These are phyloP conservation scores for Phytophthora hybrid DNA, from an alignment of 352 stramenopile genomes.

Conservation along the genomic window DNA sequence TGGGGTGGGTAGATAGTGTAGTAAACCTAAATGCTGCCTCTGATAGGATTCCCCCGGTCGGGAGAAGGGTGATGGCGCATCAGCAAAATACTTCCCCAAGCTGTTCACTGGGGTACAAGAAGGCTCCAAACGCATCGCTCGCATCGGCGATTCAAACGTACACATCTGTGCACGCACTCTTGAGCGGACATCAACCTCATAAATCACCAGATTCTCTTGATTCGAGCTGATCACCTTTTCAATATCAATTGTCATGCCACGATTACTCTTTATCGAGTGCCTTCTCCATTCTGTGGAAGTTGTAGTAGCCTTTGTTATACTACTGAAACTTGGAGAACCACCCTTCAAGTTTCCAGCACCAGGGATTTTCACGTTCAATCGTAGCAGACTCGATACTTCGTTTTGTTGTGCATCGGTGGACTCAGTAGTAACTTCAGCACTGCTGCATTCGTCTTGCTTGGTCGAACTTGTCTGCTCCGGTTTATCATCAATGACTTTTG, in stretches of 20 bases:
- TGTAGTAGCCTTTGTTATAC: background rate
- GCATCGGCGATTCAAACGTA: conserved; percentile 41
- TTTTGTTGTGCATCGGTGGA: background rate
- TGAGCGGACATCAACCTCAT: conserved; percentile 33
- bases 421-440: conserved; percentile 1
- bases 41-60: conserved; percentile 3
- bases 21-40: conserved; percentile 3
- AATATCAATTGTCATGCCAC: background rate
- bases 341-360: background rate
- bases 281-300: conserved; percentile 10
- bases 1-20: background rate
- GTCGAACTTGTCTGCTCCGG: background rate
- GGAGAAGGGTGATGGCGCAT: conserved; percentile 17
- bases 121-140: conserved; percentile 54
- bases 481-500: background rate
- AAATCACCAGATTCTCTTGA: conserved; percentile 2
- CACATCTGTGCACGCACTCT: conserved; percentile 38
- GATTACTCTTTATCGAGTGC: background rate
- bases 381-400: background rate
- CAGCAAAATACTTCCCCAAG: conserved; percentile 46
- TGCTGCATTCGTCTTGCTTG: conserved; percentile 28
- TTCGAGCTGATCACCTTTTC: background rate
- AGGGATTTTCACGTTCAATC: conserved; percentile 15
- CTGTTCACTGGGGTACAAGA: conserved; percentile 44
- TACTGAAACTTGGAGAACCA: background rate